Evolutionary conservation across 164 flowering plant species (phyloP), one percentile per base, ranked within the genome.

Genomic region (Kingdonia uniflora): DNA sequence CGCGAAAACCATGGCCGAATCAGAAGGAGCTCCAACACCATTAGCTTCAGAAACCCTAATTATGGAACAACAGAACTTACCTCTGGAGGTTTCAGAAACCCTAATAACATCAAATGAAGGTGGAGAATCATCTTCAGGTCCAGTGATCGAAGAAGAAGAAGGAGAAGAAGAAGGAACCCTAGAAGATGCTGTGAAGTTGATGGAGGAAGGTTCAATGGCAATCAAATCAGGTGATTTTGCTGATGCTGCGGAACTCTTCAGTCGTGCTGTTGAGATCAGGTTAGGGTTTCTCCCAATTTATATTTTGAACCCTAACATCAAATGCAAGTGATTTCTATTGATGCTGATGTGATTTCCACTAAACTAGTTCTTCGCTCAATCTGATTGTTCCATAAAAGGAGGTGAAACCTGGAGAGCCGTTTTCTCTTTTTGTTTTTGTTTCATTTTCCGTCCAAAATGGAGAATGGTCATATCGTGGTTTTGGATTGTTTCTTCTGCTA

Each of bases 241-340:
- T 6, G 81, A 76, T 43, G 98, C 98, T 24, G 66, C 76, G 1
- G 98, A 92, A 1, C 80, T 82, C 61, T 80, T 75, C 63, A 92
- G 98, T 69, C 95, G 96, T 54, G 91, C 95, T 59, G 83, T 92
- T 14, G 96, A 92, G 62, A 86, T 92, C 76, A 80, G 81, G 97
- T 87, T 45, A 50, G 62, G 55, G 62, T 73, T n/a, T n/a, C n/a
- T n/a, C n/a, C n/a, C n/a, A n/a, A n/a, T n/a, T n/a, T n/a, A n/a
- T n/a, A n/a, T n/a, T n/a, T n/a, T n/a, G n/a, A n/a, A n/a, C n/a
- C n/a, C n/a, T n/a, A n/a, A n/a, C n/a, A n/a, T n/a, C n/a, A n/a
- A n/a, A n/a, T n/a, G n/a, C n/a, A n/a, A n/a, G n/a, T n/a, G n/a
- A n/a, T n/a, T n/a, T n/a, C n/a, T n/a, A n/a, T n/a, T n/a, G n/a